phyloP scores from a whole-genome alignment of 2,329 filamentous ascomycete species.

The Fusarium siculi region DNA sequence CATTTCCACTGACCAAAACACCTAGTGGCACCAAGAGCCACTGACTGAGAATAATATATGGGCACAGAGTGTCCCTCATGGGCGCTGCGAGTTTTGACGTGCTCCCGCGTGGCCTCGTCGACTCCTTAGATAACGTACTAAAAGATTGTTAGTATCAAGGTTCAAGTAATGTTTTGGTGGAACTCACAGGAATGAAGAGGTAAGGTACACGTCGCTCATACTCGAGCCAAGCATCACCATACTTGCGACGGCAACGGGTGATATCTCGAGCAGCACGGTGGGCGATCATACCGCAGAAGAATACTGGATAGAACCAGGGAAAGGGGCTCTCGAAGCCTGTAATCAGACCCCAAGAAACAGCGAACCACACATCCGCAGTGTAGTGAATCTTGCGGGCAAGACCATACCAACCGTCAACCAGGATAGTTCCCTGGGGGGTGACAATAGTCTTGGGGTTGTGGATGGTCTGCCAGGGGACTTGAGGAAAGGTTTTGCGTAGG shows the following conservation, averaged over 20 bases:
- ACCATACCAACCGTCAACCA: constrained; percentile 88
- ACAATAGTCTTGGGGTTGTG: constrained; percentile 83
- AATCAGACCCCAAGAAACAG: constrained; percentile 62
- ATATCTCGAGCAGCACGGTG: constrained; percentile 84
- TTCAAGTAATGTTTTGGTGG: not conserved
- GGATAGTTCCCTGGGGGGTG: constrained; percentile 77
- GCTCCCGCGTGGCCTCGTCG: not conserved
- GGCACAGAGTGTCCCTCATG: not conserved
- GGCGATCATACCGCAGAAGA: constrained; percentile 84
- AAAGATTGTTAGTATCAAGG: constrained; percentile 22
- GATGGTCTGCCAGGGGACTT: constrained; percentile 87
- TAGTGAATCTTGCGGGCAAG: constrained; percentile 72
- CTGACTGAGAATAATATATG: constrained; percentile 5
- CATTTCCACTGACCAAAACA: not conserved
- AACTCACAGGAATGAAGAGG: constrained; percentile 77
- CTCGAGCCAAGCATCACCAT: constrained; percentile 83
- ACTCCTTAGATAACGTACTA: constrained; percentile 57
- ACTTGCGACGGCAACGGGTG: constrained; percentile 79
- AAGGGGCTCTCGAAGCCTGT: constrained; percentile 74
- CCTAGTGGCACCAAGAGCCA: not conserved
- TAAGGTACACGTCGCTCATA: constrained; percentile 84
- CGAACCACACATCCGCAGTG: constrained; percentile 61
- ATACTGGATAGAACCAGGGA: constrained; percentile 90
- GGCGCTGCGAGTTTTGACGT: not conserved
- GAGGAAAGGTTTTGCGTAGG: constrained; percentile 84